Conservation (phyloP, 2,329 filamentous ascomycete species). For the Xylaria sp. region DNA sequence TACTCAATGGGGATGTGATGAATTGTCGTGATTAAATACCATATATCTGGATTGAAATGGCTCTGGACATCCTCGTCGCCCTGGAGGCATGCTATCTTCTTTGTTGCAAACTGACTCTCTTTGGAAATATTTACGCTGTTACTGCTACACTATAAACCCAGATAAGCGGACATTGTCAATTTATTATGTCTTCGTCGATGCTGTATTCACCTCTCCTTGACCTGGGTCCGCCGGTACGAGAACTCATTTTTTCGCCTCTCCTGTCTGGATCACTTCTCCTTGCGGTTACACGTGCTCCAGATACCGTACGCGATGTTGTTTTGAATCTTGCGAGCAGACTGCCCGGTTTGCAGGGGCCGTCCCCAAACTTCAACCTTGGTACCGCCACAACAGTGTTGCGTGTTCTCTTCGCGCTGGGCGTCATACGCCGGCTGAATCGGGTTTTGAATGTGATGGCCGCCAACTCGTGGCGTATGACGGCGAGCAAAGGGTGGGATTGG, state of each 20-base stretch:
- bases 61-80: not conserved
- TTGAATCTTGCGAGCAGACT: slow-evolving; percentile 12
- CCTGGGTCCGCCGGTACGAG: slow-evolving; percentile 5
- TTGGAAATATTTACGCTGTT: not conserved
- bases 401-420: slow-evolving; percentile 31
- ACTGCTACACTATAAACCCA: not conserved
- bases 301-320: slow-evolving; percentile 21
- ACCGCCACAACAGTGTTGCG: slow-evolving; percentile 18
- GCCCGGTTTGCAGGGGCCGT: not conserved
- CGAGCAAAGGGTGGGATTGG: slow-evolving; percentile 39
- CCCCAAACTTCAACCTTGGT: slow-evolving; percentile 19
- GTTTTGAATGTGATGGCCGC: slow-evolving; percentile 27
- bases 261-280: slow-evolving; percentile 35
- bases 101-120: too few relatives aligned
- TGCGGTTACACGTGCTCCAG: slow-evolving; percentile 28
- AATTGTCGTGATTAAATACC: not conserved
- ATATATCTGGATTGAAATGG: not conserved
- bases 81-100: not conserved
- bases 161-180: not conserved
- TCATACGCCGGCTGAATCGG: slow-evolving; percentile 24
- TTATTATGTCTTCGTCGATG: slow-evolving; percentile 27
- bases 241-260: slow-evolving; percentile 32
- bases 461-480: slow-evolving; percentile 35
- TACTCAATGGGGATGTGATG: not conserved
- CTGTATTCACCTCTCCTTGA: slow-evolving; percentile 22